These are phyloP conservation scores for Cardamine resedifolia DNA, from an alignment of 345 rosid genomes.

Conservation along the genomic window DNA sequence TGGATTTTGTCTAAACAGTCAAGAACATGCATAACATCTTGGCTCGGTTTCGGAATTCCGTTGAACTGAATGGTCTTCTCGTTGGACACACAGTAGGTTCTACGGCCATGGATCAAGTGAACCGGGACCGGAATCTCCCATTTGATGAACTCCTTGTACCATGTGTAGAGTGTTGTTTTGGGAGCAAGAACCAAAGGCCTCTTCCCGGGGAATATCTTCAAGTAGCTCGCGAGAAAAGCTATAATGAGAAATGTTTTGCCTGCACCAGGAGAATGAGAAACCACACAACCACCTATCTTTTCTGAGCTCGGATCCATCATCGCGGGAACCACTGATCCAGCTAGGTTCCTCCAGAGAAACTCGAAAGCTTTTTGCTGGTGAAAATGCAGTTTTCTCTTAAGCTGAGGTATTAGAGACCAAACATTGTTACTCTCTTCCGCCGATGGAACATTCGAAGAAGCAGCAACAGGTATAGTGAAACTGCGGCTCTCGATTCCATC, in stretches of 20 bases:
- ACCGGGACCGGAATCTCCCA: conserved; percentile 86
- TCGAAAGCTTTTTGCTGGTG: conserved; percentile 87
- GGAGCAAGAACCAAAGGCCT: conserved; percentile 92
- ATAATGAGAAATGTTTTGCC: conserved; percentile 90
- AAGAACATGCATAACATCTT: conserved; percentile 82
- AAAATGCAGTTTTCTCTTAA: conserved; percentile 54
- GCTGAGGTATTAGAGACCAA: conserved; percentile 82
- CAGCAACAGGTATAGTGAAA: conserved; percentile 35
- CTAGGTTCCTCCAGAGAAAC: conserved; percentile 76
- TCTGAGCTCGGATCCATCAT: conserved; percentile 51
- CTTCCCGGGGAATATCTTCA: conserved; percentile 81
- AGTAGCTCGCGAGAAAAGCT: conserved; percentile 84
- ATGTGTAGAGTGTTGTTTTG: conserved; percentile 86
- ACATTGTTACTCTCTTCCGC: conserved; percentile 56
- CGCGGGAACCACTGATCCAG: conserved; percentile 69
- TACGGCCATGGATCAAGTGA: conserved; percentile 83
- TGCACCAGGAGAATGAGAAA: conserved; percentile 91
- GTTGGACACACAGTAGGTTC: conserved; percentile 59
- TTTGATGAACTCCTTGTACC: conserved; percentile 95
- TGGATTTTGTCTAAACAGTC: conserved; percentile 90
- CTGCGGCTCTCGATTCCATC: conserved; percentile 38
- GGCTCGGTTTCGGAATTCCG: conserved; percentile 64
- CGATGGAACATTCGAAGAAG: conserved; percentile 35
- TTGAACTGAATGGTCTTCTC: conserved; percentile 40
- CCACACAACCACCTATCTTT: conserved; percentile 79